Conservation (phyloP, 2,329 filamentous ascomycete species). For the Nothophaeocryptopus gaeumannii region DNA sequence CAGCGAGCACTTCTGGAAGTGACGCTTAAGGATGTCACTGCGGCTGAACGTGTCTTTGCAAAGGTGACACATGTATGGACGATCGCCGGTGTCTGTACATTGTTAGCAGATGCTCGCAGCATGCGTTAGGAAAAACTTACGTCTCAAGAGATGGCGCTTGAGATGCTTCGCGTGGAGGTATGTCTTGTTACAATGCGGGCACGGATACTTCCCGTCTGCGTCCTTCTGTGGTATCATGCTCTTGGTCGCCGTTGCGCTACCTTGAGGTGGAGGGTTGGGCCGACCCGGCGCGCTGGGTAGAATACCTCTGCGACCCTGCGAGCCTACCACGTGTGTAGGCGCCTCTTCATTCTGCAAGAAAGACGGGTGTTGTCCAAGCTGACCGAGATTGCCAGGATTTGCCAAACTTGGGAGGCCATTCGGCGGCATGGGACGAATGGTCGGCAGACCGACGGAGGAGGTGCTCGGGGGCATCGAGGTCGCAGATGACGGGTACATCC, state of each 20-base stretch:
- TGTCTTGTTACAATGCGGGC: conserved; percentile 96
- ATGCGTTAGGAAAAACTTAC: conserved; percentile 59
- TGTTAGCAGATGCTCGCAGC: conserved; percentile 35
- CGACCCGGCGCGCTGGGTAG: conserved; percentile 85
- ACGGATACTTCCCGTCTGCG: conserved; percentile 96
- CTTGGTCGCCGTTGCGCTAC: conserved; percentile 60
- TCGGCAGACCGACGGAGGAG: conserved; percentile 35
- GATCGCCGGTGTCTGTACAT: conserved; percentile 82
- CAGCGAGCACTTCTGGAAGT: conserved; percentile 98
- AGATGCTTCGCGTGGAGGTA: conserved; percentile 97
- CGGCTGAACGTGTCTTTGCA: conserved; percentile 98
- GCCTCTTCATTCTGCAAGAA: conserved; percentile 42
- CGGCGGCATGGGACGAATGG: conserved; percentile 41
- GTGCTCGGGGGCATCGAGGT: conserved; percentile 29
- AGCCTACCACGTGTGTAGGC: conserved; percentile 89
- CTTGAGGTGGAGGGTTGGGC: conserved; percentile 70
- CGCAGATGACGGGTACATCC: conserved; percentile 34
- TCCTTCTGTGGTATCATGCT: conserved; percentile 90
- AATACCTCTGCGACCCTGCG: conserved; percentile 87
- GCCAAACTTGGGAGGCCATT: conserved; percentile 41
- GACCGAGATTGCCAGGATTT: conserved; percentile 26
- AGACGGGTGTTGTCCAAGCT: conserved; percentile 33
- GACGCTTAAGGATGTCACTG: conserved; percentile 96
- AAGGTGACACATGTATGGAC: conserved; percentile 95
- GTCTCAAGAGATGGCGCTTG: conserved; percentile 91